Percentiles rank a stretch among this genome's conserved stretches.
Evolutionary conservation across 371 early-diverging fungal species (phyloP).

Genomic region (Umbelopsis sp.): DNA sequence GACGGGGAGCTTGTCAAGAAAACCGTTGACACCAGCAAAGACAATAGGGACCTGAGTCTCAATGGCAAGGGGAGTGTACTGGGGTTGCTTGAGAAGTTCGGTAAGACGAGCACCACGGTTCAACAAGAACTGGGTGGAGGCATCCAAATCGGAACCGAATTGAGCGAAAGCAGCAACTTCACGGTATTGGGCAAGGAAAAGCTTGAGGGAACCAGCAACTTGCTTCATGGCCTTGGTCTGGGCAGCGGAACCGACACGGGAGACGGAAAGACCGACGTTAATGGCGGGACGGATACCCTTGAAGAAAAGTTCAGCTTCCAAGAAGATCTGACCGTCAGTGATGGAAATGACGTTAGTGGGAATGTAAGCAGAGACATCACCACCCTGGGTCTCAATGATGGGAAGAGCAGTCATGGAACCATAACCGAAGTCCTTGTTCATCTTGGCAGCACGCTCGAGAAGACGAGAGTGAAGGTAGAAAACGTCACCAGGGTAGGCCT

Average conservation of each 20-base stretch:
- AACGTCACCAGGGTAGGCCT: constrained; percentile 97
- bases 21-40: constrained; percentile 96
- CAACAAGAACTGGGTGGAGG: constrained; percentile 95
- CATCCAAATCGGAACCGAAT: constrained; percentile 98
- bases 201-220: constrained; percentile 97
- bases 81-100: constrained; percentile 94
- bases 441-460: constrained; percentile 96
- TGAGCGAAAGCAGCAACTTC: constrained; percentile 98
- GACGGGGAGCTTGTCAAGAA: constrained; percentile 94
- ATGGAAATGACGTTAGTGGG: constrained; percentile 99
- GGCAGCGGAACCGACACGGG: constrained; percentile 97
- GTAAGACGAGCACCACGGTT: constrained; percentile 98
- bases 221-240: constrained; percentile 99
- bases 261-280: constrained; percentile 98
- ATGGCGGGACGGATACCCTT: constrained; percentile 97
- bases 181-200: constrained; percentile 98
- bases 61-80: constrained; percentile 91
- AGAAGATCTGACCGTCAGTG: constrained; percentile 90
- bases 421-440: constrained; percentile 89
- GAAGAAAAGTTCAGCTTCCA: constrained; percentile 98
- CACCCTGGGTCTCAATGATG: constrained; percentile 98
- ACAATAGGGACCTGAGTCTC: constrained; percentile 94
- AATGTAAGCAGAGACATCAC: constrained; percentile 98
- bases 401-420: constrained; percentile 97
- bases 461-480: constrained; percentile 98